These are phyloP conservation scores for Delphinella strobiligena DNA, from an alignment of 2,329 filamentous ascomycete genomes.

Conservation along the genomic window DNA sequence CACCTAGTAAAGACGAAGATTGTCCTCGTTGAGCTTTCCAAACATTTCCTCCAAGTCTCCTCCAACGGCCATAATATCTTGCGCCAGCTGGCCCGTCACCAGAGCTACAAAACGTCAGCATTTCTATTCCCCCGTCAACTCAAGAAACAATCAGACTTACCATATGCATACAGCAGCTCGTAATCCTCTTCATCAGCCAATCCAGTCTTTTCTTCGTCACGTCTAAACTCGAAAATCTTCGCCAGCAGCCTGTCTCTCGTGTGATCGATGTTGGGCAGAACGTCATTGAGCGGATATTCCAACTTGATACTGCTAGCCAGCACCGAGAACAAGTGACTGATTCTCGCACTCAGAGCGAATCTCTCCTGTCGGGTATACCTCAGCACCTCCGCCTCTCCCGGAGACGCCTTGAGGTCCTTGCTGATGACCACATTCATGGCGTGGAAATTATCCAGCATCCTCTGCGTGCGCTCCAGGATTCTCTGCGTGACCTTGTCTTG, in stretches of 20 bases:
- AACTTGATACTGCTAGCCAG: conserved; percentile 88
- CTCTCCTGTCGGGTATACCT: conserved; percentile 70
- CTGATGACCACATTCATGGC: conserved; percentile 89
- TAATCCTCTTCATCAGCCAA: conserved; percentile 66
- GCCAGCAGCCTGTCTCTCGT: conserved; percentile 72
- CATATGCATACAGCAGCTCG: conserved; percentile 85
- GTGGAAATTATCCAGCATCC: conserved; percentile 86
- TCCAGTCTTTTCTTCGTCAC: conserved; percentile 43
- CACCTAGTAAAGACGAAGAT: conserved; percentile 42
- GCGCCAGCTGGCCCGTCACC: conserved; percentile 48
- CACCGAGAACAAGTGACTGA: conserved; percentile 77
- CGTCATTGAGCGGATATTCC: conserved; percentile 85
- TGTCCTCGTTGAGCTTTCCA: conserved; percentile 50
- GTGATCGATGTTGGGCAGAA: conserved; percentile 69
- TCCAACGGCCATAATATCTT: conserved; percentile 42
- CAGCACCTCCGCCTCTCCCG: conserved; percentile 71
- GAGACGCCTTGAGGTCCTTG: conserved; percentile 62
- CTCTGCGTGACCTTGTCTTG: conserved; percentile 59
- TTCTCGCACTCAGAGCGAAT: conserved; percentile 68
- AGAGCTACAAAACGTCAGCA: conserved; percentile 33
- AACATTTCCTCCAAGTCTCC: conserved; percentile 47
- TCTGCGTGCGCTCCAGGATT: conserved; percentile 67
- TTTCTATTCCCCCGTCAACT: not conserved
- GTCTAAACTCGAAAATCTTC: conserved; percentile 77
- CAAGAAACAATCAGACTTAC: conserved; percentile 28